A percentile compares a stretch with the other conserved stretches of the same genome.
phyloP scores from a whole-genome alignment of 2,329 filamentous ascomycete genomes.

The Scedosporium aurantiacum region DNA sequence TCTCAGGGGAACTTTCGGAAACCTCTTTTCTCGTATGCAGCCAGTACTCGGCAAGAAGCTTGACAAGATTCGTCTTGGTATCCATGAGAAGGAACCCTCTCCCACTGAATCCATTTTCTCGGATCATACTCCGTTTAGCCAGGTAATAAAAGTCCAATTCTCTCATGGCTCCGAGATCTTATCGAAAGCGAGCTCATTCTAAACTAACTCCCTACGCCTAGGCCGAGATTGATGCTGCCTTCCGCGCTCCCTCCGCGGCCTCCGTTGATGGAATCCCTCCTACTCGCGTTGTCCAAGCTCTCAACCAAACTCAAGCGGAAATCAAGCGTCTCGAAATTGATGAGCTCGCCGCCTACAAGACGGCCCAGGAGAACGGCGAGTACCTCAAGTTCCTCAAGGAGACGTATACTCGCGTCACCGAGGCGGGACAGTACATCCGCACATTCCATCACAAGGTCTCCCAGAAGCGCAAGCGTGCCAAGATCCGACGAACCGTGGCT shows the following conservation, averaged over 20 bases:
- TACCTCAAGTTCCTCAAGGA: neutral
- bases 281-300: neutral
- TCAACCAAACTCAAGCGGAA: neutral
- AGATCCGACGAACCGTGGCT: slow-evolving; percentile 1
- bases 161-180: neutral
- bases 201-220: neutral
- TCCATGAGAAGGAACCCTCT: neutral
- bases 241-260: neutral
- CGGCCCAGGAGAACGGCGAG: neutral
- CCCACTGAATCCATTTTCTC: neutral
- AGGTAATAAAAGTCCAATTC: neutral
- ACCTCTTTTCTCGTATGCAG: neutral
- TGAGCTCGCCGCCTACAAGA: neutral
- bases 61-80: neutral
- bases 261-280: neutral
- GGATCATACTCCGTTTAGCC: neutral
- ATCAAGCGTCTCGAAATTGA: neutral
- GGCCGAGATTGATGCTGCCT: neutral
- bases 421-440: neutral
- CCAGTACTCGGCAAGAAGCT: neutral
- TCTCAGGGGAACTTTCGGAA: neutral
- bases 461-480: neutral
- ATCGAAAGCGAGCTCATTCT: neutral
- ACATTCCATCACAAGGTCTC: neutral
- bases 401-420: neutral